Percentiles rank a stretch among this genome's conserved stretches.
Evolutionary conservation across 106 monocot genomes (phyloP).

Genomic region (Dendrobium officinale): DNA sequence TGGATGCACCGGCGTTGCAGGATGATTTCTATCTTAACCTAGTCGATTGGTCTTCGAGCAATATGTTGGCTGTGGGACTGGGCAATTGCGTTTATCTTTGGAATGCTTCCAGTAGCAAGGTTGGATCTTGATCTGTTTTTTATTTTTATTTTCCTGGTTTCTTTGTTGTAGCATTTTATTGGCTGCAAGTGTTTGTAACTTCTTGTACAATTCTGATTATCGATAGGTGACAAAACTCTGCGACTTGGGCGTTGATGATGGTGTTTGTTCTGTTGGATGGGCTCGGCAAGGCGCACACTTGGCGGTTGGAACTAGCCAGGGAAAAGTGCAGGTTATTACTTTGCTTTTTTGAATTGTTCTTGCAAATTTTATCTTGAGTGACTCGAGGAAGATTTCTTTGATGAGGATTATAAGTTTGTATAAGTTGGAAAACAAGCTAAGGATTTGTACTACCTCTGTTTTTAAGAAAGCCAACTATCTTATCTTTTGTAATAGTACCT

Average conservation of each 20-base stretch:
- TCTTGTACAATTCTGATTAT: background rate
- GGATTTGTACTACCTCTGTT: background rate
- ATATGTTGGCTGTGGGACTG: conserved; percentile 84
- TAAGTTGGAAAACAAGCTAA: background rate
- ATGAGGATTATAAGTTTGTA: background rate
- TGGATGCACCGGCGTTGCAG: conserved; percentile 91
- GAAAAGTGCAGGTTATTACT: conserved; percentile 69
- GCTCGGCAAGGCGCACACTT: conserved; percentile 73
- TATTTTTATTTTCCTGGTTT: background rate
- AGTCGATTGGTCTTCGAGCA: conserved; percentile 90
- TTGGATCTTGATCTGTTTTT: conserved; percentile 13
- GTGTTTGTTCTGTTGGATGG: conserved; percentile 92
- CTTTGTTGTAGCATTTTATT: background rate
- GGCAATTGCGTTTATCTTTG: conserved; percentile 97
- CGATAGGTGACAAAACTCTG: conserved; percentile 80
- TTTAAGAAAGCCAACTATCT: background rate
- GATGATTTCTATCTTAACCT: conserved; percentile 98
- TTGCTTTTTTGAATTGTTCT: background rate
- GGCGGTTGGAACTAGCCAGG: conserved; percentile 81
- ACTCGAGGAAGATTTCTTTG: background rate
- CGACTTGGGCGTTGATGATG: conserved; percentile 78
- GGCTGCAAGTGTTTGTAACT: background rate
- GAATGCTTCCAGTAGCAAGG: conserved; percentile 99
- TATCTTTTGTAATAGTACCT: background rate
- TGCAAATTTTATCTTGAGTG: background rate